Base-by-base conservation (phyloP, 768 basidiomycete genomes). In the Leccinum fibrillosum region DNA sequence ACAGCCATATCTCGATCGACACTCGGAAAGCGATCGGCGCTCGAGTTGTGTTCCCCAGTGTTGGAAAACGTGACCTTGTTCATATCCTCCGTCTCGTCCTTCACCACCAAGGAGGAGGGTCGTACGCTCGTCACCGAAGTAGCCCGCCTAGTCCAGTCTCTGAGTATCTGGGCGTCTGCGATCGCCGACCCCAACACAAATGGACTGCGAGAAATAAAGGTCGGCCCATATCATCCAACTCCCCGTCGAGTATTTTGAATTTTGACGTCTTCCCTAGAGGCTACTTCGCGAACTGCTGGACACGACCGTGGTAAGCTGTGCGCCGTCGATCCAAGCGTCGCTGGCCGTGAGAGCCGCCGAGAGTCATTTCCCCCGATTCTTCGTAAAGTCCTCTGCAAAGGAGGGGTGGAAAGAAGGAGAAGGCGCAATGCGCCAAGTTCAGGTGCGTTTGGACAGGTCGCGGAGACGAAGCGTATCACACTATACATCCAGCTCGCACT, bases 291-390 rank as follows among this genome's bases (percentile, higher is more conserved):
- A 55, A 1, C 66, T 79, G 30, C 60, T 82, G 4, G 77, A 80
- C 23, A 64, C 69, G 15, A 67, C 75, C 12, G 50, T 81, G 9
- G 57, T 73, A 3, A 61, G 61, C 10, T 80, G 72, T 59, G 69
- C 75, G 15, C 64, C 67, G 45, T 77, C 68, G 39, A 74, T 85
- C 19, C 73, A 77, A 32, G 73, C 76, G 2, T 75, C 67, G 10
- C 68, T 84, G 3, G 80, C 85, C 2, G 75, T 80, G 56, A 71
- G 80, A 52, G 74, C 76, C 7, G 80, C 85, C 47, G 76, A 78
- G 62, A 30, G 54, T 9, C 66, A 71, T 52, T 83, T 78, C 61
- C 80, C 86, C 8, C 76, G 80, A 15, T 70, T 80, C 28, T 75
- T 77, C 1, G 55, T 77, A 23, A 66, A 68, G 45, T 74, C 77